Conservation (phyloP, 805 yeast species). For the Wickerhamomyces canadensis region DNA sequence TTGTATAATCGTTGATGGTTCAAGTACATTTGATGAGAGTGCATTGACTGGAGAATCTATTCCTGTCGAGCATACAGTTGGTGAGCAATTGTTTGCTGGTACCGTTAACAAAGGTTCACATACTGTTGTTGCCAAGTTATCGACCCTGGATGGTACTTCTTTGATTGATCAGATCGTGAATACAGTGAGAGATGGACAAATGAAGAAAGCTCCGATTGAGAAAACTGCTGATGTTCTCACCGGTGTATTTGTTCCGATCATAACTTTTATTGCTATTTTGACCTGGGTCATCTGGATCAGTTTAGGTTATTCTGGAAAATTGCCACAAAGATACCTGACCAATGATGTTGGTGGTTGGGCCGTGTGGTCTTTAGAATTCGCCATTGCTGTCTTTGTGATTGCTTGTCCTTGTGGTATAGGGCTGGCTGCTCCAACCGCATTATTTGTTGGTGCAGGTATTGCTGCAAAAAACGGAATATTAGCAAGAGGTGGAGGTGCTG, state of each 20-base stretch:
- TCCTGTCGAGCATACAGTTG: slow-evolving; percentile 51
- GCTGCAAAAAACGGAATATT: slow-evolving; percentile 75
- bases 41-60: slow-evolving; percentile 58
- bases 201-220: slow-evolving; percentile 69
- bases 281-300: slow-evolving; percentile 70
- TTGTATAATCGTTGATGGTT: slow-evolving; percentile 43
- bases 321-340: slow-evolving; percentile 54
- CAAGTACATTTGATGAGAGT: slow-evolving; percentile 51
- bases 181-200: slow-evolving; percentile 69
- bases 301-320: slow-evolving; percentile 46
- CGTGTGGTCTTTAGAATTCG: slow-evolving; percentile 72
- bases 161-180: slow-evolving; percentile 64
- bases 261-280: slow-evolving; percentile 49
- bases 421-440: slow-evolving; percentile 78
- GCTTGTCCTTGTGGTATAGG: slow-evolving; percentile 89
- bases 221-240: slow-evolving; percentile 63
- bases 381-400: slow-evolving; percentile 74
- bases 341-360: slow-evolving; percentile 70
- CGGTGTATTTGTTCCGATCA: slow-evolving; percentile 68
- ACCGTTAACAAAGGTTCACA: slow-evolving; percentile 59
- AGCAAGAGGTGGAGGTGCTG: slow-evolving; percentile 78
- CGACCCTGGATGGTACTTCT: slow-evolving; percentile 57
- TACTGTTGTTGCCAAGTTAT: slow-evolving; percentile 48
- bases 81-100: slow-evolving; percentile 70
- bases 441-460: slow-evolving; percentile 73